These are phyloP conservation scores for Schizochytrium sp. DNA, from an alignment of 108 stramenopile genomes.

Conservation along the genomic window DNA sequence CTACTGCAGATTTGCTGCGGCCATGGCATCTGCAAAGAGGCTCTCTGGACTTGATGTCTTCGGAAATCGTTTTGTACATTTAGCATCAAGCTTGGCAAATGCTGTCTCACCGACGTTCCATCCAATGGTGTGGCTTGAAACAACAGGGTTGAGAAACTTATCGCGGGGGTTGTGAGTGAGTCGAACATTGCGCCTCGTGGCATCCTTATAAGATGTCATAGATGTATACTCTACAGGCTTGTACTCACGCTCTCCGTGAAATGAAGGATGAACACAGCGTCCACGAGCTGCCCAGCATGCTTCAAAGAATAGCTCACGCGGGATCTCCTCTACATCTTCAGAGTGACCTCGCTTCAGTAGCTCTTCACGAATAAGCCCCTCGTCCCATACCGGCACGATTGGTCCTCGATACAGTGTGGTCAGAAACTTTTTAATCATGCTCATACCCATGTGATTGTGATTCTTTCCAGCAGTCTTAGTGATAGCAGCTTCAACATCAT, in stretches of 20 bases:
- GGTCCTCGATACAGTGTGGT: background rate
- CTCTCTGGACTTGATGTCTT: slow-evolving; percentile 40
- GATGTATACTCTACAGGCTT: background rate
- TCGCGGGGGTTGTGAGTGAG: slow-evolving; percentile 29
- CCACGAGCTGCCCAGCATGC: slow-evolving; percentile 7
- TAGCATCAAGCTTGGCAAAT: slow-evolving; percentile 39
- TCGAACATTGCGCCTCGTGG: slow-evolving; percentile 30
- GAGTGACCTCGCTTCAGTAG: background rate
- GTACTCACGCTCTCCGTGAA: background rate
- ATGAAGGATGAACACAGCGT: background rate
- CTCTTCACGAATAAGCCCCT: slow-evolving; percentile 18
- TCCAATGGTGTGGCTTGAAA: background rate
- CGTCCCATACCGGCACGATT: background rate
- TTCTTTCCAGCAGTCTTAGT: background rate
- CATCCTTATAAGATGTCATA: background rate
- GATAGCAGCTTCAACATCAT: background rate
- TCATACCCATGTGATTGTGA: background rate
- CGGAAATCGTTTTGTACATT: slow-evolving; percentile 16
- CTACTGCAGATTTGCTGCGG: slow-evolving; percentile 17
- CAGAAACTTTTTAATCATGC: background rate
- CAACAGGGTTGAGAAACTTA: slow-evolving; percentile 17
- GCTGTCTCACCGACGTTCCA: slow-evolving; percentile 53
- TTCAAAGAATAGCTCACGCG: background rate
- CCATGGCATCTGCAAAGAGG: slow-evolving; percentile 54
- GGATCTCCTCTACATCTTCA: background rate